Evolutionary conservation across 371 early-diverging fungal genomes (phyloP).

Genomic region (Rhizopus arrhizus): DNA sequence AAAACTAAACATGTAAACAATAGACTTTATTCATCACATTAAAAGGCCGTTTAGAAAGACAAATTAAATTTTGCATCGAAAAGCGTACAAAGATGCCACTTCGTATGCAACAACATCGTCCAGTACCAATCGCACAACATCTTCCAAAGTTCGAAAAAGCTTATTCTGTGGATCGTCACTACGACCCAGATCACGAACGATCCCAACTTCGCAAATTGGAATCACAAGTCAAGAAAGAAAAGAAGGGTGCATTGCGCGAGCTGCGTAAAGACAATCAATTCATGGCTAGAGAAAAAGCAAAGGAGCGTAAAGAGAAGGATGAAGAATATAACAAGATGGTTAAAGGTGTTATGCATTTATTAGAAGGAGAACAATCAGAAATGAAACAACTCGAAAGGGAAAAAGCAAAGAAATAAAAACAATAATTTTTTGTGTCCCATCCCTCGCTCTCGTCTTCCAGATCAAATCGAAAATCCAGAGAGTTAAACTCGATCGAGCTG

Average conservation of each 20-base stretch:
- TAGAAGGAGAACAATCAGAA: constrained; percentile 79
- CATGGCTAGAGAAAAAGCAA: constrained; percentile 73
- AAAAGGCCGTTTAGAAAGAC: constrained; percentile 51
- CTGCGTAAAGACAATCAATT: constrained; percentile 92
- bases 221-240: constrained; percentile 83
- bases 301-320: constrained; percentile 78
- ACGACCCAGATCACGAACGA: constrained; percentile 79
- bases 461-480: too few relatives aligned
- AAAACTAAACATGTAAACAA: background rate
- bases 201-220: constrained; percentile 76
- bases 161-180: constrained; percentile 80
- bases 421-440: background rate
- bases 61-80: constrained; percentile 60
- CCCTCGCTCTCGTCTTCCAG: too few relatives aligned
- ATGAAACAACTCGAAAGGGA: constrained; percentile 69
- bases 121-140: constrained; percentile 86
- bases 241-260: constrained; percentile 92
- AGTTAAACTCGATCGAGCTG: too few relatives aligned
- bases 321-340: constrained; percentile 84
- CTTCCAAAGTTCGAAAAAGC: constrained; percentile 90
- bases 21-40: constrained; percentile 30
- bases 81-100: constrained; percentile 70
- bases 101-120: constrained; percentile 80
- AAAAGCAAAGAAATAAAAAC: constrained; percentile 43
- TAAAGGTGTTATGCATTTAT: constrained; percentile 78